phyloP scores from a whole-genome alignment of 495 filamentous ascomycete species.

The Daldinia vernicosa region DNA sequence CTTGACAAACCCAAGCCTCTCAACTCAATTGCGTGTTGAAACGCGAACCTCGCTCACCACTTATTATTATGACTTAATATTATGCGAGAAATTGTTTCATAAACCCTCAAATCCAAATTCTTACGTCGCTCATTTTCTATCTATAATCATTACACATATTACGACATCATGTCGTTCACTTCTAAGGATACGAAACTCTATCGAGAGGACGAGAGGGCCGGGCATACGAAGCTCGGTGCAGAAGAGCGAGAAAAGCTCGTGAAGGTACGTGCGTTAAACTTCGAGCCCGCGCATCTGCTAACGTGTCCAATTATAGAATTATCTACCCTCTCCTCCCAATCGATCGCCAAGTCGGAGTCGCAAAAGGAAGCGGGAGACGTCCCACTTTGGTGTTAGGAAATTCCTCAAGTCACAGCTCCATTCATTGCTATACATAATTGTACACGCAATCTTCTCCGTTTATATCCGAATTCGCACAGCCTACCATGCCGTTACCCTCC shows the following conservation, averaged over 20 bases:
- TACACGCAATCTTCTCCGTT: constrained; percentile 85
- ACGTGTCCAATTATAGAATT: constrained; percentile 59
- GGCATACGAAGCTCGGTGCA: constrained; percentile 66
- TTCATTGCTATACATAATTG: constrained; percentile 71
- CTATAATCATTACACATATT: neutral
- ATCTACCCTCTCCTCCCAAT: constrained; percentile 71
- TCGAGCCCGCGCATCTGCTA: constrained; percentile 19
- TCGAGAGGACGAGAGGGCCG: constrained; percentile 67
- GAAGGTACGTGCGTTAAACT: constrained; percentile 51
- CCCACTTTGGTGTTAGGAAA: constrained; percentile 66
- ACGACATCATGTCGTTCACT: constrained; percentile 60
- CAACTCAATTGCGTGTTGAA: constrained; percentile 30
- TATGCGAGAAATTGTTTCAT: constrained; percentile 25
- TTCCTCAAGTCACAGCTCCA: constrained; percentile 75
- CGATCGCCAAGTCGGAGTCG: constrained; percentile 43
- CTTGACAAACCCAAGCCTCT: constrained; percentile 20
- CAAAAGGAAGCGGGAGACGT: constrained; percentile 45
- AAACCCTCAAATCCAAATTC: constrained; percentile 9
- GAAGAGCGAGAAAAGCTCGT: constrained; percentile 76
- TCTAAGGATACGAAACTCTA: constrained; percentile 66
- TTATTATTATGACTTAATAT: constrained; percentile 10
- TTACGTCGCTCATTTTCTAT: neutral
- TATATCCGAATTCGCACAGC: constrained; percentile 82
- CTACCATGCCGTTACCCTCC: constrained; percentile 78
- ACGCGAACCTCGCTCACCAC: constrained; percentile 11